A percentile compares a stretch with the other conserved stretches of the same genome.
phyloP scores from a whole-genome alignment of 139 green algal species.

The Bryopsis sp. region DNA sequence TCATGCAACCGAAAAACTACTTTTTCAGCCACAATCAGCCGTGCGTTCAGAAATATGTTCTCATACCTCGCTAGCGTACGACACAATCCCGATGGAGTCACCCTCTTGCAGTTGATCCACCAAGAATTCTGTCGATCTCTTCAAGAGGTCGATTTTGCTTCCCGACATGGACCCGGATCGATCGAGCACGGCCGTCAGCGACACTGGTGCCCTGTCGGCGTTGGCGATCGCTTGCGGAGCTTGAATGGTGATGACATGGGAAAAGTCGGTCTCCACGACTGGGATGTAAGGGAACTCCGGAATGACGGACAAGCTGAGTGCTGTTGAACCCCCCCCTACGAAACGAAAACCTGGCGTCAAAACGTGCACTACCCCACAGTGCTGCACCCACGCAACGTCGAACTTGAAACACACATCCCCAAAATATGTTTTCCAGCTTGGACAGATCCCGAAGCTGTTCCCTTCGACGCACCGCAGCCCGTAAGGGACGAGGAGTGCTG shows the following conservation, averaged over 20 bases:
- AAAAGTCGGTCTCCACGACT: background rate
- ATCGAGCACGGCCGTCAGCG: slow-evolving; percentile 7
- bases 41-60: background rate
- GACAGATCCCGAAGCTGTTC: no score
- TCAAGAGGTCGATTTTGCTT: slow-evolving; percentile 9
- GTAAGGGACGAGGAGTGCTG: no score
- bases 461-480: no score
- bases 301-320: background rate
- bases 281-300: background rate
- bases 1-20: no score
- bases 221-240: background rate
- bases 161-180: slow-evolving; percentile 13
- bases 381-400: no score
- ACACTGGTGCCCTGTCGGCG: background rate
- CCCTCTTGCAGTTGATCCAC: background rate
- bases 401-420: no score
- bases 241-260: background rate
- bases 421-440: no score
- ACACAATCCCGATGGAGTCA: slow-evolving; percentile 14
- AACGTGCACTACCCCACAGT: no score
- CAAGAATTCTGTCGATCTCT: slow-evolving; percentile 11
- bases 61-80: slow-evolving; percentile 2
- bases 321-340: no score
- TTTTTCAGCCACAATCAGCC: no score
- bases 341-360: no score